A percentile compares a stretch with the other conserved stretches of the same genome.
Conservation (phyloP, 179 eudicot genomes). For the Spergularia azorica region DNA sequence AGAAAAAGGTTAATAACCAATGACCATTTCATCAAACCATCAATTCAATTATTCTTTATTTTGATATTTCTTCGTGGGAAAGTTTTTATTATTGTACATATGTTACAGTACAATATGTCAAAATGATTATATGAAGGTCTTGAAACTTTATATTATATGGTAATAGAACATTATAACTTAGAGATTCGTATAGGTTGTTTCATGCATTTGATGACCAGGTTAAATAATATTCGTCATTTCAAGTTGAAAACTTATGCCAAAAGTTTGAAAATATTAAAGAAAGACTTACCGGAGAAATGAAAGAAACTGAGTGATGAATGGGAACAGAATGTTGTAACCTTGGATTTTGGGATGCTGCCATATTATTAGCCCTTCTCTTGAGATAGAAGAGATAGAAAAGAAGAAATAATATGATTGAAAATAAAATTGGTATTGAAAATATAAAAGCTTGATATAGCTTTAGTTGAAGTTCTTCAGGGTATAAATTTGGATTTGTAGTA, state of each 20-base stretch:
- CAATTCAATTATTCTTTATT: too few species aligned
- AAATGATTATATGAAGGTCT: too few species aligned
- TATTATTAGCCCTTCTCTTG: constrained; percentile 62
- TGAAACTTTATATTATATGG: too few species aligned
- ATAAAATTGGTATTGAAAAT: constrained; percentile 82
- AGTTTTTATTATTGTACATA: too few species aligned
- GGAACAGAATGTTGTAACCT: constrained; percentile 33
- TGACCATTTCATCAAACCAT: too few species aligned
- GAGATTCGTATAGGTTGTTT: too few species aligned
- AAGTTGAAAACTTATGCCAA: too few species aligned
- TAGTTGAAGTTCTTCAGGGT: constrained; percentile 71
- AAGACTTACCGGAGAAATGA: constrained; percentile 34
- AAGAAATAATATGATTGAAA: constrained; percentile 77
- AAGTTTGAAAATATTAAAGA: too few species aligned
- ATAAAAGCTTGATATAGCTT: constrained; percentile 89
- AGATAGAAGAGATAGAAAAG: constrained; percentile 84
- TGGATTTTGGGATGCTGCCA: constrained; percentile 20
- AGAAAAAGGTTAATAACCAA: too few species aligned
- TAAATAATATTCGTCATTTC: not conserved
- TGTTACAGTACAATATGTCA: too few species aligned
- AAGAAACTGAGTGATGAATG: constrained; percentile 24
- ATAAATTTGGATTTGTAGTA: constrained; percentile 47
- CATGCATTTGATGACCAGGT: not conserved
- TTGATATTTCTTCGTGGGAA: too few species aligned
- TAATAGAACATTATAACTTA: too few species aligned